Conservation (phyloP, 176 grass and related monocot species). For the Coix lacrymajobi region DNA sequence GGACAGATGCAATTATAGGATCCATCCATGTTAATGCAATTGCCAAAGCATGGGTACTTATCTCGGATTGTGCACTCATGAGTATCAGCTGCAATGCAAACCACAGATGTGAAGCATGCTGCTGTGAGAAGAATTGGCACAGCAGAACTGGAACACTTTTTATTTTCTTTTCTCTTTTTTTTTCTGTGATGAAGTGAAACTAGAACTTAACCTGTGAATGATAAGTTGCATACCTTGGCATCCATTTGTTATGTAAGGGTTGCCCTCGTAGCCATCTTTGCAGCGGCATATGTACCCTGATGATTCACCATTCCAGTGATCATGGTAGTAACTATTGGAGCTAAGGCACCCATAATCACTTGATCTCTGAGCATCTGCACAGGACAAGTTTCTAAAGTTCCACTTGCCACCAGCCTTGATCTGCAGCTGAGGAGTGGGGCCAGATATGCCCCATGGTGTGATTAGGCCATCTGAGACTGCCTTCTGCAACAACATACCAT, state of each 20-base stretch:
- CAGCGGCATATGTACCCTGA: conserved; percentile 31
- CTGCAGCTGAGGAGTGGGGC: not conserved
- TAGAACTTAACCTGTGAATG: not conserved
- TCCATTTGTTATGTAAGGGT: conserved; percentile 35
- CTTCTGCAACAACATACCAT: conserved; percentile 15
- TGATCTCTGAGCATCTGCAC: not conserved
- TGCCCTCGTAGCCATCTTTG: conserved; percentile 22
- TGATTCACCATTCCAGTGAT: conserved; percentile 4
- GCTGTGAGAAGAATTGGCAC: not conserved
- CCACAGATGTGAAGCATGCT: not conserved
- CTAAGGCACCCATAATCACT: conserved; percentile 20
- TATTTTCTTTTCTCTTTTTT: not conserved
- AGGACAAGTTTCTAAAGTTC: conserved; percentile 14
- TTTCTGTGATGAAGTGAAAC: not conserved
- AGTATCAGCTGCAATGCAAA: not conserved
- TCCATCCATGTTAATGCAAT: not conserved
- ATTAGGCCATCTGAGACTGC: not conserved
- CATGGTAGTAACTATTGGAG: conserved; percentile 31
- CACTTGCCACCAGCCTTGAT: conserved; percentile 21
- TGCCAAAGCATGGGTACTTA: not conserved
- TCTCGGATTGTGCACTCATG: not conserved
- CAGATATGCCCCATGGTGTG: not conserved
- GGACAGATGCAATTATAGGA: not conserved
- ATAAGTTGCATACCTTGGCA: conserved; percentile 31
- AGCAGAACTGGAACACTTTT: not conserved